phyloP scores from a whole-genome alignment of 1,284 basidiomycete species.

The Papiliotrema laurentii region DNA sequence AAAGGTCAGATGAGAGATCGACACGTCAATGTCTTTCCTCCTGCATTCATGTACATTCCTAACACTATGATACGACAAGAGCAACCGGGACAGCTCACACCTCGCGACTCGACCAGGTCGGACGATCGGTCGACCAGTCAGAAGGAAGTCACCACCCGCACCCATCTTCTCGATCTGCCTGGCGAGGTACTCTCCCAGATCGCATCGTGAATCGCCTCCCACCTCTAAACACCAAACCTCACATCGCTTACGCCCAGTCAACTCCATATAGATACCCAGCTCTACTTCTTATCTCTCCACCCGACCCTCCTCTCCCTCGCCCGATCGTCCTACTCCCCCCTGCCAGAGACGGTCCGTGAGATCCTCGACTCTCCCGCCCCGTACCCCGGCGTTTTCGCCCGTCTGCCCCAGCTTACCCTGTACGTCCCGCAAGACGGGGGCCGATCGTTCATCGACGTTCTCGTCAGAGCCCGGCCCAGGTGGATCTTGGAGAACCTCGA shows the following conservation, averaged over 20 bases:
- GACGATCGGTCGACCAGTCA: too few relatives aligned
- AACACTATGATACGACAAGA: too few relatives aligned
- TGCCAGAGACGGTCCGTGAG: constrained; percentile 22
- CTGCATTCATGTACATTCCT: too few relatives aligned
- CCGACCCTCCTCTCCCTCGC: constrained; percentile 26
- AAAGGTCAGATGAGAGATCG: too few relatives aligned
- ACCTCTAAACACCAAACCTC: too few relatives aligned
- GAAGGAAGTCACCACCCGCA: too few relatives aligned
- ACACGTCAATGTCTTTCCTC: too few relatives aligned
- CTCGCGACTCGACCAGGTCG: too few relatives aligned
- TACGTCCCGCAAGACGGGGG: constrained; percentile 22
- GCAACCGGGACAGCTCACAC: too few relatives aligned
- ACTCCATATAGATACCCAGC: constrained; percentile 26
- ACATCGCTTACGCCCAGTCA: constrained; percentile 15
- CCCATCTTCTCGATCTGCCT: constrained; percentile 37
- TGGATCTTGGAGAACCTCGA: constrained; percentile 43
- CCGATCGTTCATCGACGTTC: constrained; percentile 27
- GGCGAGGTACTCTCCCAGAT: constrained; percentile 37
- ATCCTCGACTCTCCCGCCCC: constrained; percentile 22
- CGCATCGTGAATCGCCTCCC: constrained; percentile 23
- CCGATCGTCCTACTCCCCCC: constrained; percentile 30
- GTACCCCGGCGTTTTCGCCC: constrained; percentile 30
- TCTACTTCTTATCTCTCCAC: constrained; percentile 33
- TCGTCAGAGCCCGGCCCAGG: constrained; percentile 31
- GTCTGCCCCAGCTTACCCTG: constrained; percentile 30